Evolutionary conservation across 805 yeast genomes (phyloP).

Genomic region (Brettanomyces anomalus): DNA sequence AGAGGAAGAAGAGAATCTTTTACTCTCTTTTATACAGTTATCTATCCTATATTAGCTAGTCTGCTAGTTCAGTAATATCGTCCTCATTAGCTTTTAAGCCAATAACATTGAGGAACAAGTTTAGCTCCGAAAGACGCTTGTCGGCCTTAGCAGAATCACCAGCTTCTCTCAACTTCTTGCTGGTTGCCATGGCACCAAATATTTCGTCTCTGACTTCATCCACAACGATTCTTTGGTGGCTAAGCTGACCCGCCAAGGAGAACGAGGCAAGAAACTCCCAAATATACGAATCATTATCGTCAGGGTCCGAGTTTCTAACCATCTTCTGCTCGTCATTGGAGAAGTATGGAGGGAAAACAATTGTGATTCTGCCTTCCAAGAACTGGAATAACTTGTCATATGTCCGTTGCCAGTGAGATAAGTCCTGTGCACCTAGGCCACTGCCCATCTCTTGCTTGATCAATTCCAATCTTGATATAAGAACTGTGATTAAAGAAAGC

Average conservation of each 20-base stretch:
- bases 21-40: no score
- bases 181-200: constrained; percentile 75
- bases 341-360: constrained; percentile 70
- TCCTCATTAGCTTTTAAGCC: constrained; percentile 88
- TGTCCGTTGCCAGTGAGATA: constrained; percentile 65
- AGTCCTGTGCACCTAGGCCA: constrained; percentile 42
- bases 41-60: background rate
- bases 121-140: constrained; percentile 61
- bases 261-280: constrained; percentile 97
- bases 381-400: constrained; percentile 77
- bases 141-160: constrained; percentile 40
- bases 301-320: constrained; percentile 27
- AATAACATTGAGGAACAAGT: constrained; percentile 90
- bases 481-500: constrained; percentile 77
- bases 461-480: constrained; percentile 85
- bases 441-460: constrained; percentile 67
- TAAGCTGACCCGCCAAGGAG: constrained; percentile 81
- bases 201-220: constrained; percentile 92
- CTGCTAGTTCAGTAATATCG: constrained; percentile 66
- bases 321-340: constrained; percentile 21
- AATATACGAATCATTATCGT: constrained; percentile 70
- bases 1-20: no score
- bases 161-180: constrained; percentile 37
- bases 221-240: constrained; percentile 87
- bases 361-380: constrained; percentile 66